Base-by-base conservation (phyloP, 2,329 filamentous ascomycete species). In the Chaetothyriales sp. region DNA sequence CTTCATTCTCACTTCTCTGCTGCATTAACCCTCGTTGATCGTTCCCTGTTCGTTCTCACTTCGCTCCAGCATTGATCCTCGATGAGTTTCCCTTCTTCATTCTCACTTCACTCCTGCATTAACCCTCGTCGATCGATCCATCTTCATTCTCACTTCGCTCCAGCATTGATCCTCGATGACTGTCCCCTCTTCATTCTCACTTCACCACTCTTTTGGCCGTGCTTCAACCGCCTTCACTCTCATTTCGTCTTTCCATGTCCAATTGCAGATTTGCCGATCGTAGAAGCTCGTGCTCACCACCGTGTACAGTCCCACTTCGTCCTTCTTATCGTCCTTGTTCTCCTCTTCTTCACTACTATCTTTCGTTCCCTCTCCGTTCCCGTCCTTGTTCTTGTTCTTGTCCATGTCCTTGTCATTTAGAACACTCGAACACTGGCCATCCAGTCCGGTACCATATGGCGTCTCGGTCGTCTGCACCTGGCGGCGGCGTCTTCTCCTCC, bases 231-330 rank as follows among this genome's bases (percentile, higher is more conserved):
- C 45, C 45, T 18, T 28, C 2, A 4, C 7, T 10, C 45, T 22
- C 45, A 18, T 25, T 7, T 32, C 26, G n/a, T 47, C 45, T n/a
- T 28, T 47, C 45, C 45, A 64, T 42, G 57, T 63, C 73, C 73
- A 76, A 48, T 73, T 61, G 60, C 72, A 75, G 28, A 75, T 58
- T 54, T 70, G 69, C 55, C 67, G 68, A 61, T 76, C 73, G 56
- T 76, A 76, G 56, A 76, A 76, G 57, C 73, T 76, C 50, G 69
- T 73, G n/a, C 71, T 73, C 28, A 73, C 64, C 52, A 66, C 64
- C 8, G 55, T 55, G 52, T 57, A 59, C 15, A 7, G 18, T 7
- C 36, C 48, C 3, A 32, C 43, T n/a, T 51, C 47, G n/a, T 60
- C 57, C 47, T 59, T 64, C 62, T 64, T 64, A 19, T 66, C 60